These are phyloP conservation scores for Przewalskia tangutica DNA, from an alignment of 257 asterid genomes.

Conservation along the genomic window DNA sequence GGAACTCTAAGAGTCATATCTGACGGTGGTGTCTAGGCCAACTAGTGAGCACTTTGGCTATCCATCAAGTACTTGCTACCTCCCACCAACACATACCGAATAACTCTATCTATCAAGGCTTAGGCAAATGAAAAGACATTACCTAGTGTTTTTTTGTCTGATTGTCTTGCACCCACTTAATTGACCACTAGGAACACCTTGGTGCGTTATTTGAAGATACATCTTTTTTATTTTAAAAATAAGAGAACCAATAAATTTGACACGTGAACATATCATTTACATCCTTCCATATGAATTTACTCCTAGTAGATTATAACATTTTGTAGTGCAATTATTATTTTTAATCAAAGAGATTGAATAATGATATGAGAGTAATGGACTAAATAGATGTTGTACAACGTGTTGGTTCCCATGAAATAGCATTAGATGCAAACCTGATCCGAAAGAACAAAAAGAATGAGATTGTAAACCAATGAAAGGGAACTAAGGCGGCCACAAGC, in stretches of 20 bases:
- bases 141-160: neutral
- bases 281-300: neutral
- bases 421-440: neutral
- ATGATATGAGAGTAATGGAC: neutral
- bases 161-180: neutral
- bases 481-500: neutral
- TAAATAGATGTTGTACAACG: neutral
- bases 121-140: neutral
- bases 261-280: neutral
- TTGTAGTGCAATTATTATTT: neutral
- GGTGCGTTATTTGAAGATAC: too few relatives aligned
- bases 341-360: neutral
- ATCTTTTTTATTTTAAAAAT: neutral
- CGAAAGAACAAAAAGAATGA: neutral
- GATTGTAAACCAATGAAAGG: conserved; percentile 3
- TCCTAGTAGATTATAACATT: neutral
- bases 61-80: neutral
- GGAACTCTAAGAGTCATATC: neutral
- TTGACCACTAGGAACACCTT: neutral
- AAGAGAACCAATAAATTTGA: neutral
- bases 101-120: neutral
- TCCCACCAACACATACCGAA: neutral
- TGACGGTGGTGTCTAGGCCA: neutral
- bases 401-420: neutral
- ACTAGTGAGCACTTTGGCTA: neutral